A percentile compares a stretch with the other conserved stretches of the same genome.
These are phyloP conservation scores for Diplocarpon mali DNA, from an alignment of 2,329 filamentous ascomycete genomes.

Conservation along the genomic window DNA sequence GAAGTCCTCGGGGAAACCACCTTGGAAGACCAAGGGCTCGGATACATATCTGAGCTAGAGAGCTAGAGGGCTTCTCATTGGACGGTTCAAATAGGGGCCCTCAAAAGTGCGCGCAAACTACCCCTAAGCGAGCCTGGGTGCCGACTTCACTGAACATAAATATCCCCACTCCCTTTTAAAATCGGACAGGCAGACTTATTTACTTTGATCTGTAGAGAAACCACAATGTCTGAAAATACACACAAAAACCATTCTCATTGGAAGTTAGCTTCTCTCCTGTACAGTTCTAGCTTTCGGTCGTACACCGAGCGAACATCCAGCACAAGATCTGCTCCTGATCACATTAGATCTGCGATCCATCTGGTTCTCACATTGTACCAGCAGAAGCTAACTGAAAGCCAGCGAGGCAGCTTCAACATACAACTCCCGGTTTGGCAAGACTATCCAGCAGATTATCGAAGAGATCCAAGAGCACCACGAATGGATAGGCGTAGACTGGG, in stretches of 20 bases:
- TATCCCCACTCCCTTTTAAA: not conserved
- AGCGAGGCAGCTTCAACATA: constrained; percentile 42
- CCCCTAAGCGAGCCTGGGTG: constrained; percentile 16
- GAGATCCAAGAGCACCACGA: constrained; percentile 41
- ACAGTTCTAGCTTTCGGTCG: not conserved
- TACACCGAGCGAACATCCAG: not conserved
- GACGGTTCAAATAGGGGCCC: constrained; percentile 1
- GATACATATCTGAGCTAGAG: constrained; percentile 4
- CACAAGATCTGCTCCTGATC: no score
- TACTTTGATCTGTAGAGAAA: no score
- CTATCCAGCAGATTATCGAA: constrained; percentile 41
- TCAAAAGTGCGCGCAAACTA: constrained; percentile 17
- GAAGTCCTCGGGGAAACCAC: no score
- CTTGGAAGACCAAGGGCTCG: not conserved
- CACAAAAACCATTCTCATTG: constrained; percentile 31
- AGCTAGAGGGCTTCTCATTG: constrained; percentile 1
- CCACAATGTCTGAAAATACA: constrained; percentile 23
- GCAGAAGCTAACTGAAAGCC: not conserved
- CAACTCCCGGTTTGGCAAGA: constrained; percentile 44
- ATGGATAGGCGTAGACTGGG: constrained; percentile 53
- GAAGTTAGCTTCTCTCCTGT: constrained; percentile 27
- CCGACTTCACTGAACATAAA: not conserved
- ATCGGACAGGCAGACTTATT: not conserved
- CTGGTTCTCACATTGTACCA: no score
- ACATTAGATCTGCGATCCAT: no score